Evolutionary conservation across 2,329 filamentous ascomycete species (phyloP).

Genomic region (Fusarium robinianum): DNA sequence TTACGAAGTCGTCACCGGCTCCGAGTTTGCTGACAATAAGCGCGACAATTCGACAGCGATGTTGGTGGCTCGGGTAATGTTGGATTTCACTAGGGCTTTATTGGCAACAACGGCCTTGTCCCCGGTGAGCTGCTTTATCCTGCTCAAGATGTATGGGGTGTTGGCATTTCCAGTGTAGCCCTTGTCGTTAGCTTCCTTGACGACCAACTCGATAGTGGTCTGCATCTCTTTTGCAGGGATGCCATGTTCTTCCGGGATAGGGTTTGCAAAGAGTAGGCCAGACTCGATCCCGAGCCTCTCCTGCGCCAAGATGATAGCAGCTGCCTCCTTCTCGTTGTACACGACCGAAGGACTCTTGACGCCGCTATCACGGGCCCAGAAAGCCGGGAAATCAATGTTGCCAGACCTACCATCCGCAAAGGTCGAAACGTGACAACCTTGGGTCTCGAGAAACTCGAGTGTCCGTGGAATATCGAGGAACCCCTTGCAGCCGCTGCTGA

Average conservation of each 20-base stretch:
- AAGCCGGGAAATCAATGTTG: slow-evolving; percentile 84
- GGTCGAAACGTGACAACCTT: slow-evolving; percentile 81
- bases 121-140: slow-evolving; percentile 78
- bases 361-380: slow-evolving; percentile 89
- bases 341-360: slow-evolving; percentile 77
- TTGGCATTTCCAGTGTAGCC: slow-evolving; percentile 75
- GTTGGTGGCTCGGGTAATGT: slow-evolving; percentile 59
- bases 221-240: slow-evolving; percentile 75
- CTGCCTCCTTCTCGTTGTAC: slow-evolving; percentile 77
- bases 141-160: slow-evolving; percentile 80
- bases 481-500: slow-evolving; percentile 92
- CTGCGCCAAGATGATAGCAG: slow-evolving; percentile 85
- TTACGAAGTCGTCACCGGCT: slow-evolving; percentile 43
- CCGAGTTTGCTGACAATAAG: slow-evolving; percentile 43
- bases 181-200: slow-evolving; percentile 65
- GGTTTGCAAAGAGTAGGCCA: slow-evolving; percentile 87
- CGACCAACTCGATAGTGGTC: slow-evolving; percentile 67
- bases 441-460: slow-evolving; percentile 74
- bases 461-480: slow-evolving; percentile 92
- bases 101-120: slow-evolving; percentile 76
- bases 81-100: slow-evolving; percentile 60
- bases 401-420: slow-evolving; percentile 81
- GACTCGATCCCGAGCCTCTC: slow-evolving; percentile 72
- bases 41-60: slow-evolving; percentile 58
- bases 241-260: slow-evolving; percentile 71